phyloP scores from a whole-genome alignment of 441 rosid genomes.

The Mallotus repandus region DNA sequence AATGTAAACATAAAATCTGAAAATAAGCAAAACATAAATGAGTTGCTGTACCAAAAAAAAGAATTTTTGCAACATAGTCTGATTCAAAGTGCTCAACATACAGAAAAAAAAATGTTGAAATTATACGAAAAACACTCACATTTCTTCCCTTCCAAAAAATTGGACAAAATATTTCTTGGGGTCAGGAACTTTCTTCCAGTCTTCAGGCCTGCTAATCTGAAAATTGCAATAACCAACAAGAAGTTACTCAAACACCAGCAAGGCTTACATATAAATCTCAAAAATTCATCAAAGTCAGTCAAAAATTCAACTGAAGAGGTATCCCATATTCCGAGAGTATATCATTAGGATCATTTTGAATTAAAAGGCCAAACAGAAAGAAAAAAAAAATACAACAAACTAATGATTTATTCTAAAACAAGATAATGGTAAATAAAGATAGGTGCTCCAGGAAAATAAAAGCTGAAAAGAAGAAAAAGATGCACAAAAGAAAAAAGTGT shows the following conservation, averaged over 20 bases:
- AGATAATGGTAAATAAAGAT: no score
- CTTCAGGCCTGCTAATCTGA: constrained; percentile 91
- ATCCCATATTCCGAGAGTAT: constrained; percentile 2
- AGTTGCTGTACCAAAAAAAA: neutral
- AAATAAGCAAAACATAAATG: neutral
- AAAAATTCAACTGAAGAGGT: neutral
- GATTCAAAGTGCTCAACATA: neutral
- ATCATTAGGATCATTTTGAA: neutral
- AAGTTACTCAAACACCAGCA: constrained; percentile 17
- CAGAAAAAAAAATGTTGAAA: constrained; percentile 6
- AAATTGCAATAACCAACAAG: constrained; percentile 26
- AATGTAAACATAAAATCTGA: neutral
- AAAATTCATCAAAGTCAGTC: constrained; percentile 14
- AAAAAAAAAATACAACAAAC: neutral
- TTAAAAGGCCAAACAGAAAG: neutral
- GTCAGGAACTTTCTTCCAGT: constrained; percentile 72
- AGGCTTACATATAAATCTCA: constrained; percentile 15
- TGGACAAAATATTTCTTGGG: constrained; percentile 88
- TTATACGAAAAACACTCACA: constrained; percentile 51
- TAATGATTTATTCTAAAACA: neutral
- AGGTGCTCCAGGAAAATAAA: no score
- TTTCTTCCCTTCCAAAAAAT: constrained; percentile 97
- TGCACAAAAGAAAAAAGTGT: no score
- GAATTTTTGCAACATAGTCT: neutral
- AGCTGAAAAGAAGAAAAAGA: no score